Conservation (phyloP, 306 rosid genomes). For the Phaseolus lunatus region DNA sequence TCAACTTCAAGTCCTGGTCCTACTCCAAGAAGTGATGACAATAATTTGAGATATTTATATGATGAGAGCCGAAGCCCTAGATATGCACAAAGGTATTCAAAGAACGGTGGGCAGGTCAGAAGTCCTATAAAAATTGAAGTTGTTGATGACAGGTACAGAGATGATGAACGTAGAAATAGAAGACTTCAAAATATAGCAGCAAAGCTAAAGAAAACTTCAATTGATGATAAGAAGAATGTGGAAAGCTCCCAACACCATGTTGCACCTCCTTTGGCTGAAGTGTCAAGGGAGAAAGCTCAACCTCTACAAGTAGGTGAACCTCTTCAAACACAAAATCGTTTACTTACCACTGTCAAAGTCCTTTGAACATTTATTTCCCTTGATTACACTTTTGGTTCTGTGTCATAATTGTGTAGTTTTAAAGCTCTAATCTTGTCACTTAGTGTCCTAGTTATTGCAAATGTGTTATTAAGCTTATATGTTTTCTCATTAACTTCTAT, state of each 20-base stretch:
- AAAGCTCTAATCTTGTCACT: no score
- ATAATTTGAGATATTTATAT: conserved; percentile 54
- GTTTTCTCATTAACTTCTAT: conserved; percentile 2
- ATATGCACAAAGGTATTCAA: conserved; percentile 51
- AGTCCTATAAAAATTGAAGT: conserved; percentile 70
- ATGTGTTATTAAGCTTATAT: no score
- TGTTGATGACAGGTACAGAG: conserved; percentile 85
- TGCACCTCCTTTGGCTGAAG: conserved; percentile 38
- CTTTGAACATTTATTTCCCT: not conserved
- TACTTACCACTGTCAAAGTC: not conserved
- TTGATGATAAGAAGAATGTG: conserved; percentile 46
- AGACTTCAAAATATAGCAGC: conserved; percentile 53
- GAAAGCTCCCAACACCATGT: conserved; percentile 43
- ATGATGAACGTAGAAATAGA: conserved; percentile 50
- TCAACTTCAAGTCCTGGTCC: conserved; percentile 56
- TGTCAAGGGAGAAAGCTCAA: conserved; percentile 41
- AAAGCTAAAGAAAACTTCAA: conserved; percentile 47
- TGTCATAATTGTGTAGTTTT: no score
- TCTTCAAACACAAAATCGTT: conserved; percentile 37
- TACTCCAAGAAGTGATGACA: conserved; percentile 45
- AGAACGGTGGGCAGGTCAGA: conserved; percentile 52
- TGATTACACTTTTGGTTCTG: no score
- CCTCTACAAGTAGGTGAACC: conserved; percentile 47
- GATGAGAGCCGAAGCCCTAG: conserved; percentile 81
- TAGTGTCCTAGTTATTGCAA: no score